Evolutionary conservation across 495 filamentous ascomycete genomes (phyloP).

Genomic region (Xylona heveae): DNA sequence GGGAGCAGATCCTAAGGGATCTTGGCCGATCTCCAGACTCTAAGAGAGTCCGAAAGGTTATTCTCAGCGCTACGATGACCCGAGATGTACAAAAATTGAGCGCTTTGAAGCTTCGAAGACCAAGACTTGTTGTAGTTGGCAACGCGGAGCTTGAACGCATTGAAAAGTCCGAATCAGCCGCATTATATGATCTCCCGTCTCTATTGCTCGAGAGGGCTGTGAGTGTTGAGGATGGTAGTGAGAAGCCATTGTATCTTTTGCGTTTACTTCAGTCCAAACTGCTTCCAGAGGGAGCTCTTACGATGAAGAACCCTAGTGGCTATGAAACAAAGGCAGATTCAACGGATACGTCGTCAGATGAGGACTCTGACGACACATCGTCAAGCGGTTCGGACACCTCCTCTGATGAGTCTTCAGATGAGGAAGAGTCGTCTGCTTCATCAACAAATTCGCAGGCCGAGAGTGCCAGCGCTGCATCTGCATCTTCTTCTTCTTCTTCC

Average conservation of each 20-base stretch:
- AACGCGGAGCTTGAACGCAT: too few species aligned
- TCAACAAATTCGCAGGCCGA: conserved; percentile 11
- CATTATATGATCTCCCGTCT: conserved; percentile 37
- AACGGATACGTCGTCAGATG: too few species aligned
- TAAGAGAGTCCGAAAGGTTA: conserved; percentile 40
- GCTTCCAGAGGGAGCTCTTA: conserved; percentile 3
- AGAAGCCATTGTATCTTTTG: conserved; percentile 70
- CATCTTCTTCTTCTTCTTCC: conserved; percentile 10
- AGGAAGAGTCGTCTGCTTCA: conserved; percentile 13
- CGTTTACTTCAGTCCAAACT: conserved; percentile 26
- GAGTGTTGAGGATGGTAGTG: conserved; percentile 46
- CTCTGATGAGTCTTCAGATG: conserved; percentile 15
- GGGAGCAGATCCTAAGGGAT: conserved; percentile 17
- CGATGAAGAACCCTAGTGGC: conserved; percentile 2
- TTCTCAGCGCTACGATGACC: conserved; percentile 89
- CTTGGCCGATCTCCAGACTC: conserved; percentile 11
- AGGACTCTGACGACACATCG: conserved; percentile 14
- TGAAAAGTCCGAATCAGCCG: conserved; percentile 9
- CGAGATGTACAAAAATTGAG: conserved; percentile 63
- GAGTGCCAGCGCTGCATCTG: conserved; percentile 9
- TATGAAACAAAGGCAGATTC: too few species aligned
- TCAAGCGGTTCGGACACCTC: conserved; percentile 15
- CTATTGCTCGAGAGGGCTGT: conserved; percentile 52
- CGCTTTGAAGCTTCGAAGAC: conserved; percentile 46
- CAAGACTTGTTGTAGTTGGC: conserved; percentile 53